These are phyloP conservation scores for Russula olivacea DNA, from an alignment of 768 basidiomycete species.

Conservation along the genomic window DNA sequence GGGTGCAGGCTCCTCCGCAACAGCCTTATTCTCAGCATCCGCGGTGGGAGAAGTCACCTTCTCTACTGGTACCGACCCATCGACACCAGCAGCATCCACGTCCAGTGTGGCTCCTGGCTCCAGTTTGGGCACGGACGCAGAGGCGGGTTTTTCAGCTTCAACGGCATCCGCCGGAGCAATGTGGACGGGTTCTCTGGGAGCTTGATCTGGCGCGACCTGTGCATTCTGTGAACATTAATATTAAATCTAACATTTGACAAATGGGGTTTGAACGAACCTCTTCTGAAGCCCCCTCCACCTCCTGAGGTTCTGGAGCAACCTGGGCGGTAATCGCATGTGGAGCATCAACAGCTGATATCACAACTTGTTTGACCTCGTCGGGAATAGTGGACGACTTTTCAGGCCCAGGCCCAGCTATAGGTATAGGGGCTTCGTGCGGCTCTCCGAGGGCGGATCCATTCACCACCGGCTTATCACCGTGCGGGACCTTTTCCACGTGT, in stretches of 20 bases:
- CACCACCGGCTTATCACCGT: not conserved
- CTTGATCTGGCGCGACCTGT: constrained; percentile 3
- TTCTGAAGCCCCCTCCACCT: constrained; percentile 7
- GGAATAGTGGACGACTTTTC: not conserved
- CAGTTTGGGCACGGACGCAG: not conserved
- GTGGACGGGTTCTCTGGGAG: not conserved
- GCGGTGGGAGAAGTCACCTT: not conserved
- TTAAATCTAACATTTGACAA: too few species aligned
- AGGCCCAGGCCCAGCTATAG: not conserved
- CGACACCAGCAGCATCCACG: not conserved
- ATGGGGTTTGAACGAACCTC: constrained; percentile 3
- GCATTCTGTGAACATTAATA: not conserved
- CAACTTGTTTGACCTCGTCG: not conserved
- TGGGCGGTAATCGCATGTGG: constrained; percentile 7
- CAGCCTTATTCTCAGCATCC: not conserved
- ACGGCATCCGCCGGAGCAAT: not conserved
- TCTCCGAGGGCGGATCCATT: constrained; percentile 12
- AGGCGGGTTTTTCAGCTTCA: not conserved
- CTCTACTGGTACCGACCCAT: not conserved
- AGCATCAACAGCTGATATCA: constrained; percentile 2
- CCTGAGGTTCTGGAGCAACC: constrained; percentile 11
- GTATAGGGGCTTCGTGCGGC: constrained; percentile 4
- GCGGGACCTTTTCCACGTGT: constrained; percentile 7
- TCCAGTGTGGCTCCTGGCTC: not conserved
- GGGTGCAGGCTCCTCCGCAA: not conserved